These are phyloP conservation scores for Akanthomyces dipterigenus DNA, from an alignment of 2,329 filamentous ascomycete species.

Conservation along the genomic window DNA sequence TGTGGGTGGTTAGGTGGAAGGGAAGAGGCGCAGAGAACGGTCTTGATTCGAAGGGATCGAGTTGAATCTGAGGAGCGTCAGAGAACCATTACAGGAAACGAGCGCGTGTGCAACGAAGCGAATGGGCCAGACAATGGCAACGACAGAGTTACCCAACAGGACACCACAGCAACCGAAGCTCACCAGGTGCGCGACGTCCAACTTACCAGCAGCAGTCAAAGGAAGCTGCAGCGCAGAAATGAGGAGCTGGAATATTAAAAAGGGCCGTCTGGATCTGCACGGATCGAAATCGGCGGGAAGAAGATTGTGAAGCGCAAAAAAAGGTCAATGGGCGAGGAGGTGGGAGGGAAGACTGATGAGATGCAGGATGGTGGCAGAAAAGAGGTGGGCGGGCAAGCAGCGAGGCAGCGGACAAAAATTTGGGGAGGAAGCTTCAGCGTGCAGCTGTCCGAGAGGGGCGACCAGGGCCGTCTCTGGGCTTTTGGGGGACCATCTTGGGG, in stretches of 20 bases:
- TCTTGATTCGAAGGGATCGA: background rate
- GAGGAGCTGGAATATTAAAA: background rate
- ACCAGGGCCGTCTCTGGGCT: background rate
- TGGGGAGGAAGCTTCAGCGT: slow-evolving; percentile 4
- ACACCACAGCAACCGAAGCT: background rate
- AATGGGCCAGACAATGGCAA: background rate
- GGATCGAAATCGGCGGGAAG: background rate
- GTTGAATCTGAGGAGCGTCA: slow-evolving; percentile 1
- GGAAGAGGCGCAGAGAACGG: slow-evolving; percentile 11
- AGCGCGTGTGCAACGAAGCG: background rate
- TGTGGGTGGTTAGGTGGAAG: slow-evolving; percentile 20
- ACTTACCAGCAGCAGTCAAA: background rate
- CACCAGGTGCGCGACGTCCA: background rate
- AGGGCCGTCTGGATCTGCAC: background rate
- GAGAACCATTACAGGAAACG: slow-evolving; percentile 4
- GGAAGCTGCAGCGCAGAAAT: background rate
- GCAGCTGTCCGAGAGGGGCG: slow-evolving; percentile 9
- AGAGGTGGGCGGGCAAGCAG: background rate
- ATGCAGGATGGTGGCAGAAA: slow-evolving; percentile 9
- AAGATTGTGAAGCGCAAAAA: slow-evolving; percentile 5
- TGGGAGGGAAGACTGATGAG: slow-evolving; percentile 10
- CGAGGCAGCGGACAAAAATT: background rate
- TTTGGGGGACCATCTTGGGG: background rate
- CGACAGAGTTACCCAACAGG: background rate
- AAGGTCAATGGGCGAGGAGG: slow-evolving; percentile 9